A percentile compares a stretch with the other conserved stretches of the same genome.
Evolutionary conservation across 129 eudicot genomes (phyloP).

Genomic region (Ambrosia artemisiifolia): DNA sequence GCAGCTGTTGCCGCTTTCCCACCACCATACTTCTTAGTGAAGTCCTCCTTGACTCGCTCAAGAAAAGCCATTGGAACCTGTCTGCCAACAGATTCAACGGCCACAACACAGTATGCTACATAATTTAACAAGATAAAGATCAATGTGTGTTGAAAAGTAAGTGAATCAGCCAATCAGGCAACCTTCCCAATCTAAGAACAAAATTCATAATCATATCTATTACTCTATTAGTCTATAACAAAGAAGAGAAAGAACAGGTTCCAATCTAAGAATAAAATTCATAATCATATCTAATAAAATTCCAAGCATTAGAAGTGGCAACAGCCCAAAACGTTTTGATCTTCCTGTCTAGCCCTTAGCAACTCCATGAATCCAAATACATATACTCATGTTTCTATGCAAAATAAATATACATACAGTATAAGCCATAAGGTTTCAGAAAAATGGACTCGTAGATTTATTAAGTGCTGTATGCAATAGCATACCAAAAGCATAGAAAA

Average conservation of each 20-base stretch:
- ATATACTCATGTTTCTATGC: not conserved
- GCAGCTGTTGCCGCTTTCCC: constrained; percentile 92
- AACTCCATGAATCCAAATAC: not conserved
- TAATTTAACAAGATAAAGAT: constrained; percentile 6
- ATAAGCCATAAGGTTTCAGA: not conserved
- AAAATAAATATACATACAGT: not conserved
- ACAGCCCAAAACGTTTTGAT: not conserved
- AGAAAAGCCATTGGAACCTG: constrained; percentile 95
- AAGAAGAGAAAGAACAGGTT: too few species aligned
- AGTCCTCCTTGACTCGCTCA: constrained; percentile 84
- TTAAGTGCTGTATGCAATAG: not conserved
- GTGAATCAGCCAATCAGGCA: not conserved
- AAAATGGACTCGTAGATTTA: not conserved
- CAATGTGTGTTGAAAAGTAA: constrained; percentile 9
- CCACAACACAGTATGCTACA: constrained; percentile 98
- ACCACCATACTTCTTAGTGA: constrained; percentile 89
- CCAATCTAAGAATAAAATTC: not conserved
- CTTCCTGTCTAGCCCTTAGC: not conserved
- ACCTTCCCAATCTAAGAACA: not conserved
- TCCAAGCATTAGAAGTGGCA: too few species aligned
- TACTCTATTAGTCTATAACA: not conserved
- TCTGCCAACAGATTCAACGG: constrained; percentile 89
- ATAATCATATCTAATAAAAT: not conserved
- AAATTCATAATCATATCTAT: not conserved
- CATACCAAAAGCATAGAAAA: not conserved